A percentile compares a stretch with the other conserved stretches of the same genome.
These are phyloP conservation scores for Saturnispora halmiae DNA, from an alignment of 805 yeast genomes.

Conservation along the genomic window DNA sequence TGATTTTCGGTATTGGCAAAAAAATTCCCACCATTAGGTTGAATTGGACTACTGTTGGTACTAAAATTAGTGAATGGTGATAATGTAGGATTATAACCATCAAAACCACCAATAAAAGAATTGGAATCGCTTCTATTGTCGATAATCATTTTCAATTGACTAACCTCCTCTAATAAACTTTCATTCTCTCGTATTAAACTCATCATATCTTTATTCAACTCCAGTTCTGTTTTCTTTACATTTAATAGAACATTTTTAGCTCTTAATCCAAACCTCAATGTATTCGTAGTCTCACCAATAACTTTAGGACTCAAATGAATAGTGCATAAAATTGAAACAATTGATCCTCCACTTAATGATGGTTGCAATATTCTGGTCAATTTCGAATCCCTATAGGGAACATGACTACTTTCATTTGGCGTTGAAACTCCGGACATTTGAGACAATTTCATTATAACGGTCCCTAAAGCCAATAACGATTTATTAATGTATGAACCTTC, in stretches of 20 bases:
- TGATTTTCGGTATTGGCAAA: conserved; percentile 12
- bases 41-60: background rate
- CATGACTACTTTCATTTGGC: conserved; percentile 36
- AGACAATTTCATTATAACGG: conserved; percentile 75
- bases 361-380: conserved; percentile 86
- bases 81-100: too few species aligned
- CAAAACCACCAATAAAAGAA: too few species aligned
- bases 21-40: conserved; percentile 14
- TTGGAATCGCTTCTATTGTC: background rate
- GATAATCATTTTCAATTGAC: conserved; percentile 22
- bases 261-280: conserved; percentile 84
- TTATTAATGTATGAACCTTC: conserved; percentile 93
- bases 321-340: conserved; percentile 81
- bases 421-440: conserved; percentile 11
- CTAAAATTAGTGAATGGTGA: background rate
- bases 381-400: conserved; percentile 91
- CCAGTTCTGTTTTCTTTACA: conserved; percentile 48
- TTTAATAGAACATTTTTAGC: conserved; percentile 77
- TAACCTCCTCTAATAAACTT: conserved; percentile 46
- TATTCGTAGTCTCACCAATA: conserved; percentile 73
- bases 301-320: conserved; percentile 56
- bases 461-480: conserved; percentile 80
- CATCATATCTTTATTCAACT: conserved; percentile 37
- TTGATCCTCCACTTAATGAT: conserved; percentile 77
- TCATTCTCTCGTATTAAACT: conserved; percentile 54